These are phyloP conservation scores for Tulasnella sp. DNA, from an alignment of 768 basidiomycete genomes.

Conservation along the genomic window DNA sequence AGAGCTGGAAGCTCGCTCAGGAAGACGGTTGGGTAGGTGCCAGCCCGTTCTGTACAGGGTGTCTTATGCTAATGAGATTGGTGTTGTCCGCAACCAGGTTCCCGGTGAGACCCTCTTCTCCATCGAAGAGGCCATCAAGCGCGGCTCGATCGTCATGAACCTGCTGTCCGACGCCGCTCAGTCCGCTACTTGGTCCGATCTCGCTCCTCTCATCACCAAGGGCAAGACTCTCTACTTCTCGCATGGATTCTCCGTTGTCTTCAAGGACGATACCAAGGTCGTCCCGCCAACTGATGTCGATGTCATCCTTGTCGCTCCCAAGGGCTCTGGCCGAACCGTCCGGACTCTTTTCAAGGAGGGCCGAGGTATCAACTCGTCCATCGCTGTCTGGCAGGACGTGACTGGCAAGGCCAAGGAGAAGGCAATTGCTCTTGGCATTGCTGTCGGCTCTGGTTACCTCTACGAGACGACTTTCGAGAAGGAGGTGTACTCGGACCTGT, in stretches of 20 bases:
- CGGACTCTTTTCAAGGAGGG: conserved; percentile 99
- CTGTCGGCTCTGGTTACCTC: conserved; percentile 91
- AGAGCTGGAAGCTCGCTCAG: conserved; percentile 90
- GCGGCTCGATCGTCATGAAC: conserved; percentile 99
- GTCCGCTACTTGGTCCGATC: conserved; percentile 82
- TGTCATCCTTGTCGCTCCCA: conserved; percentile 98
- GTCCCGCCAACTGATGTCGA: conserved; percentile 88
- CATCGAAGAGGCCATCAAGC: conserved; percentile 93
- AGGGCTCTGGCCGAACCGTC: conserved; percentile 97
- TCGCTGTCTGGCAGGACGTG: conserved; percentile 96
- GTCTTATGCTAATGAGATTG: conserved; percentile 3
- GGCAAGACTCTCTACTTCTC: conserved; percentile 99
- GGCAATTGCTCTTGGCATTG: conserved; percentile 90
- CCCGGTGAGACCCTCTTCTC: conserved; percentile 97
- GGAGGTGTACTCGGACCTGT: conserved; percentile 98
- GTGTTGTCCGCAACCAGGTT: conserved; percentile 41
- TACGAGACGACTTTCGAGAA: conserved; percentile 99
- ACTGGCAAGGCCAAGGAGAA: conserved; percentile 97
- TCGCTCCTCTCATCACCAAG: conserved; percentile 95
- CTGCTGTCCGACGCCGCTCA: conserved; percentile 98
- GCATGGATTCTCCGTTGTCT: conserved; percentile 98
- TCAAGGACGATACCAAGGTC: conserved; percentile 94
- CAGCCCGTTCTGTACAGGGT: not conserved
- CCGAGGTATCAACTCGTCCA: conserved; percentile 90
- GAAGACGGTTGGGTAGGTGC: conserved; percentile 90